Evolutionary conservation across 2,329 filamentous ascomycete species (phyloP).

Genomic region (Didymellaceae sp.): DNA sequence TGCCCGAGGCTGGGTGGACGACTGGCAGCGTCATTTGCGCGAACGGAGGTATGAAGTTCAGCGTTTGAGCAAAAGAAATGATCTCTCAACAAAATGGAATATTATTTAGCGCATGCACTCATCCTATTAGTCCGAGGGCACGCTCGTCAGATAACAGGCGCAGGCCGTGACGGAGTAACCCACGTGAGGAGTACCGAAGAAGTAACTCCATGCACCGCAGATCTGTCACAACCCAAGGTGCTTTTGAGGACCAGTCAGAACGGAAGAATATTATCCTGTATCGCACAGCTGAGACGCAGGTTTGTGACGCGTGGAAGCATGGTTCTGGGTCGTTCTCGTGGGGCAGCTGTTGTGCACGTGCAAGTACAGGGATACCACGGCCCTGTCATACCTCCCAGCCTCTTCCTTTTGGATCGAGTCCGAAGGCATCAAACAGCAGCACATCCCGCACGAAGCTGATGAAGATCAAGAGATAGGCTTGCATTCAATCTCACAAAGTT

Average conservation of each 20-base stretch:
- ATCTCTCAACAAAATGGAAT: background rate
- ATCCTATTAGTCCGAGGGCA: too few species aligned
- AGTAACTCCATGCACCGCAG: too few species aligned
- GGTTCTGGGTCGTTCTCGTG: background rate
- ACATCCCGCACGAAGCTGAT: background rate
- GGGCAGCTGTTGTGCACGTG: conserved; percentile 8
- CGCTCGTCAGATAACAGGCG: too few species aligned
- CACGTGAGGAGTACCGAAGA: too few species aligned
- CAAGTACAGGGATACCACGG: conserved; percentile 2
- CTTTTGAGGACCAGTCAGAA: too few species aligned
- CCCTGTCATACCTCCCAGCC: conserved; percentile 9
- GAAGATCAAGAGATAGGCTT: background rate
- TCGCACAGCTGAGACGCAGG: background rate
- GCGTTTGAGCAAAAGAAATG: conserved; percentile 23
- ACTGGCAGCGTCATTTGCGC: conserved; percentile 82
- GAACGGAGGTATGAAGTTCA: conserved; percentile 72
- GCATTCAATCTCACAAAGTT: too few species aligned
- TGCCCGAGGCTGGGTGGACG: conserved; percentile 74
- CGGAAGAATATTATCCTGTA: too few species aligned
- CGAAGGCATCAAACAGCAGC: background rate
- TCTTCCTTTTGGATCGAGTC: conserved; percentile 4
- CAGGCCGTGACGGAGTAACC: too few species aligned
- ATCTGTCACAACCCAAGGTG: too few species aligned
- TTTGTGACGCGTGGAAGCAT: background rate
- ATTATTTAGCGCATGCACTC: too few species aligned